Percentiles rank a stretch among this genome's conserved stretches.
Conservation (phyloP, 2,329 filamentous ascomycete genomes). For the Pseudocercospora cruenta region DNA sequence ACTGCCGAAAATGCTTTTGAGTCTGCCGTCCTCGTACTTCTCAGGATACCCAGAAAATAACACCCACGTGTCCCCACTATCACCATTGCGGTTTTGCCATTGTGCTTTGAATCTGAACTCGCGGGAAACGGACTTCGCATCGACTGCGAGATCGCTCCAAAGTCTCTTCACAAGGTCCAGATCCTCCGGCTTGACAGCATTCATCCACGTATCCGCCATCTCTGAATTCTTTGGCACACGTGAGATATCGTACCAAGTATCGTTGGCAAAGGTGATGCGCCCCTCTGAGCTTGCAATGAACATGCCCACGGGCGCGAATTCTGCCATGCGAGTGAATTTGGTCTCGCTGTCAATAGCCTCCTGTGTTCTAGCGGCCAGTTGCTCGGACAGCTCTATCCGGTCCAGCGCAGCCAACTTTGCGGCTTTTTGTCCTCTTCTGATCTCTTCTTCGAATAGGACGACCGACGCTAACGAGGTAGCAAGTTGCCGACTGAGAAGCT, state of each 20-base stretch:
- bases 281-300: constrained; percentile 78
- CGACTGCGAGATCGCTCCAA: constrained; percentile 67
- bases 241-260: constrained; percentile 73
- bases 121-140: constrained; percentile 65
- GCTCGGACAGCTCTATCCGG: constrained; percentile 74
- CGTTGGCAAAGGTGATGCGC: constrained; percentile 77
- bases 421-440: constrained; percentile 71
- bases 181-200: constrained; percentile 71
- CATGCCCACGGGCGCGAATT: constrained; percentile 81
- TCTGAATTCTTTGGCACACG: constrained; percentile 62
- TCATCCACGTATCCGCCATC: constrained; percentile 71
- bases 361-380: constrained; percentile 66
- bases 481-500: constrained; percentile 73
- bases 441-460: constrained; percentile 82
- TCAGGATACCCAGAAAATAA: constrained; percentile 77
- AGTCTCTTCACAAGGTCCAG: constrained; percentile 59
- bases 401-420: constrained; percentile 76
- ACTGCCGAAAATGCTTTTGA: constrained; percentile 77
- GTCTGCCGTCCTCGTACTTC: constrained; percentile 62
- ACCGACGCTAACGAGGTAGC: constrained; percentile 81
- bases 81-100: constrained; percentile 63
- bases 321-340: constrained; percentile 81
- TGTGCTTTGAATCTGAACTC: constrained; percentile 76
- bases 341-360: constrained; percentile 68
- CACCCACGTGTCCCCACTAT: constrained; percentile 71